phyloP scores from a whole-genome alignment of 768 basidiomycete genomes.

The Boletales sp. region DNA sequence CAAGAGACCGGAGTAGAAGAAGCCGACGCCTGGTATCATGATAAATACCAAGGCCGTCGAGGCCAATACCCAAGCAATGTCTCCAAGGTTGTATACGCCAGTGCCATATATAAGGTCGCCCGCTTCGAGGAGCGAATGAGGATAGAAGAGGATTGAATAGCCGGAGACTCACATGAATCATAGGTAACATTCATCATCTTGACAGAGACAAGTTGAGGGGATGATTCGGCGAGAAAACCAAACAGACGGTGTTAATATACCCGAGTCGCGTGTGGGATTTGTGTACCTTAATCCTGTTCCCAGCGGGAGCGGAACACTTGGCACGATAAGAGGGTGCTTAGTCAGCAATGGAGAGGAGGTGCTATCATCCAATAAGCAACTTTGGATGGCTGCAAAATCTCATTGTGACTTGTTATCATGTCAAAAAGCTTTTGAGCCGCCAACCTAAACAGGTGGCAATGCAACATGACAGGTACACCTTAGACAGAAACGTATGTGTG shows the following conservation, averaged over 20 bases:
- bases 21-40: constrained; percentile 84
- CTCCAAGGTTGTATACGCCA: constrained; percentile 54
- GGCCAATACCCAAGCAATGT: constrained; percentile 67
- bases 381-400: neutral
- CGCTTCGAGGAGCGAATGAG: constrained; percentile 25
- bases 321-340: constrained; percentile 19
- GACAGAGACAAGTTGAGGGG: too few species aligned
- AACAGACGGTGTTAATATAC: constrained; percentile 17
- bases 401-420: constrained; percentile 12
- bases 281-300: constrained; percentile 7
- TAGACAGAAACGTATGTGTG: constrained; percentile 7
- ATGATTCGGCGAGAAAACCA: neutral
- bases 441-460: neutral
- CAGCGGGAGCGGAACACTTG: constrained; percentile 1
- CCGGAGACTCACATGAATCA: constrained; percentile 33
- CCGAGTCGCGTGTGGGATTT: constrained; percentile 17
- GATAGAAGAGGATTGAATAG: neutral
- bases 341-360: constrained; percentile 14
- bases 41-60: constrained; percentile 81
- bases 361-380: constrained; percentile 21
- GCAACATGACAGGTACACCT: neutral
- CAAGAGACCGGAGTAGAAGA: constrained; percentile 88
- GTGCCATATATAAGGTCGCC: constrained; percentile 33
- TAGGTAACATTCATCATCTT: constrained; percentile 41
- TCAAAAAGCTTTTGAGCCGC: neutral